Evolutionary conservation across 192 early-diverging fungal genomes (phyloP).

Genomic region (Coemansia sp.): DNA sequence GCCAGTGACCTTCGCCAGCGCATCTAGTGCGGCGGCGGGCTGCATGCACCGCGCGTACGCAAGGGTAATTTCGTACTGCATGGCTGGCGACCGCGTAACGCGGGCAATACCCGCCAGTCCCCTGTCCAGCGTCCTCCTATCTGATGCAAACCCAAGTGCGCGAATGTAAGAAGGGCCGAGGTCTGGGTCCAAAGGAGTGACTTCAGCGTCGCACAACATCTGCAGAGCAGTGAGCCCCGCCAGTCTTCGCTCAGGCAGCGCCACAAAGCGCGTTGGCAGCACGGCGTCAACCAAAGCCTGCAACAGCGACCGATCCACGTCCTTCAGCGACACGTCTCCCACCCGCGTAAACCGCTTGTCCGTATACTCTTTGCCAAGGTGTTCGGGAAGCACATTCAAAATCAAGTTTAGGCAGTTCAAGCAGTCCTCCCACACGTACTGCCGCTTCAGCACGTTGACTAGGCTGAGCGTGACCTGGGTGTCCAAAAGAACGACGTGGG

Average conservation of each 20-base stretch:
- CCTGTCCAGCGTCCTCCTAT: neutral
- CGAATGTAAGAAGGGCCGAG: conserved; percentile 13
- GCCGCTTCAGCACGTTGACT: neutral
- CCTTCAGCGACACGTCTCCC: neutral
- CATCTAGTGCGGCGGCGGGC: neutral
- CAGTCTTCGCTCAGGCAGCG: conserved; percentile 27
- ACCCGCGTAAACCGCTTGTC: conserved; percentile 16
- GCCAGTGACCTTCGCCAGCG: neutral
- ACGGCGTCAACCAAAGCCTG: conserved; percentile 9
- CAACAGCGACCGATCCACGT: neutral
- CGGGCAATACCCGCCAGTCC: neutral
- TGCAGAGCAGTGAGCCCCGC: conserved; percentile 45
- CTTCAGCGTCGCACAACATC: conserved; percentile 24
- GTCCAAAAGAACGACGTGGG: conserved; percentile 23
- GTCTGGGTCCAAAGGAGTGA: neutral
- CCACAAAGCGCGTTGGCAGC: conserved; percentile 17
- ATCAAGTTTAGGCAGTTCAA: conserved; percentile 25
- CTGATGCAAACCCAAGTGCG: conserved; percentile 31
- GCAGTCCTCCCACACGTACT: conserved; percentile 33
- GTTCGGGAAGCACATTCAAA: conserved; percentile 14
- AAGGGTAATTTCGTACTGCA: conserved; percentile 22
- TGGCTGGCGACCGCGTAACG: neutral
- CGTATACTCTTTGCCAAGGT: conserved; percentile 2
- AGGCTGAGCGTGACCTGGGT: conserved; percentile 13
- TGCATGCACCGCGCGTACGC: conserved; percentile 42